Evolutionary conservation across 2,329 filamentous ascomycete genomes (phyloP), one percentile per base, ranked within the genome.

Genomic region (Fusarium sp.): DNA sequence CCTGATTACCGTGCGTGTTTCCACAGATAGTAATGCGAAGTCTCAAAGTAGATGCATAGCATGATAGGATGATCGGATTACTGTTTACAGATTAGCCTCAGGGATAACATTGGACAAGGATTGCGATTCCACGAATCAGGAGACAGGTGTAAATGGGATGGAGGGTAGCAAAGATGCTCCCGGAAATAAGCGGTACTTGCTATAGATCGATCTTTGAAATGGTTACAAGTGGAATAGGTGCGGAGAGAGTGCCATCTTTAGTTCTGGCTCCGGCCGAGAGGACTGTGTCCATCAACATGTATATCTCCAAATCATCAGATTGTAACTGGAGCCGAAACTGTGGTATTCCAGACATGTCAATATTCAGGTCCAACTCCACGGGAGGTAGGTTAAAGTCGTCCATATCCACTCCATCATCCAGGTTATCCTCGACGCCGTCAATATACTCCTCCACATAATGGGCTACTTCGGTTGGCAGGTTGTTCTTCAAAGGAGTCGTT

Each of bases 271-370:
- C 54, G 1, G 42, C 58, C 7, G 54, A 61, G 14, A 61, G 58
- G 1, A 48, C 39, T n/a, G 49, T 58, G 37, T 51, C 54, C 2
- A 61, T 58, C 15, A 61, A 38, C 58, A 61, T 61, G 38, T 61
- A 61, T 13, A 61, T 25, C 25, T 61, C 58, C 36, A 61, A 36
- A 23, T 37, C 58, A 33, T 61, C 58, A 49, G 58, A 61, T 33
- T 46, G 46, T 14, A 61, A 52, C 14, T 58, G 42, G 9, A 61
- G 42, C 33, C 36, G 46, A 21, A 52, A 58, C 47, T 58, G 46
- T 17, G 54, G 54, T 7, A 61, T 54, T 42, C 58, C 58, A 2
- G 39, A 37, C 13, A 58, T 35, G 27, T 61, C 50, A 7, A 58
- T 36, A 21, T 58, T 46, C 38, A 61, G 58, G 50, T 48, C 23